These are phyloP conservation scores for Ogataea philodendri DNA, from an alignment of 805 yeast genomes.

Conservation along the genomic window DNA sequence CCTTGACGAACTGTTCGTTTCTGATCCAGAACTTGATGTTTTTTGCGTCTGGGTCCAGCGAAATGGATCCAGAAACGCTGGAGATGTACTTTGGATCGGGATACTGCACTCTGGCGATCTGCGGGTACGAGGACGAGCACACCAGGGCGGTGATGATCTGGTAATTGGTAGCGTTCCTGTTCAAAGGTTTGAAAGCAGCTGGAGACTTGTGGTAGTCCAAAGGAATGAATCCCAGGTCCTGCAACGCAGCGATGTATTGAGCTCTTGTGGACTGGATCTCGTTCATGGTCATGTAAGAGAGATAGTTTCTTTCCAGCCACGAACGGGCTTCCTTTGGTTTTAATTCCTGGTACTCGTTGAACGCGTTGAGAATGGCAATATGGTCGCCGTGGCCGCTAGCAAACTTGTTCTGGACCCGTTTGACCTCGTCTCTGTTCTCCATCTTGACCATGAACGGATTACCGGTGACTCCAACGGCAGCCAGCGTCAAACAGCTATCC, in stretches of 20 bases:
- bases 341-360: conserved; percentile 46
- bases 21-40: conserved; percentile 71
- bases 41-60: conserved; percentile 79
- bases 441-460: conserved; percentile 63
- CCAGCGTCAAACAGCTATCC: conserved; percentile 74
- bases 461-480: conserved; percentile 71
- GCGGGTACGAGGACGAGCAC: conserved; percentile 82
- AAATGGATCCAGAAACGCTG: conserved; percentile 75
- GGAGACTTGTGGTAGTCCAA: conserved; percentile 38
- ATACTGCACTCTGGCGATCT: conserved; percentile 71
- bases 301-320: conserved; percentile 52
- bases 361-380: conserved; percentile 62
- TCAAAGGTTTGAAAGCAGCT: conserved; percentile 33
- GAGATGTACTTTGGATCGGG: conserved; percentile 78
- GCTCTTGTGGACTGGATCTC: conserved; percentile 70
- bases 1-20: conserved; percentile 49
- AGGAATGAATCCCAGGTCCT: conserved; percentile 77
- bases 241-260: conserved; percentile 68
- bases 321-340: conserved; percentile 35
- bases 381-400: conserved; percentile 69
- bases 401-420: conserved; percentile 40
- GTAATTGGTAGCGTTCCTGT: conserved; percentile 50
- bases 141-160: conserved; percentile 62
- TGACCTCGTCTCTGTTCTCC: conserved; percentile 66
- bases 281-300: conserved; percentile 62